phyloP scores from a whole-genome alignment of 2,329 filamentous ascomycete species.

The Mycosphaerella arachidis region DNA sequence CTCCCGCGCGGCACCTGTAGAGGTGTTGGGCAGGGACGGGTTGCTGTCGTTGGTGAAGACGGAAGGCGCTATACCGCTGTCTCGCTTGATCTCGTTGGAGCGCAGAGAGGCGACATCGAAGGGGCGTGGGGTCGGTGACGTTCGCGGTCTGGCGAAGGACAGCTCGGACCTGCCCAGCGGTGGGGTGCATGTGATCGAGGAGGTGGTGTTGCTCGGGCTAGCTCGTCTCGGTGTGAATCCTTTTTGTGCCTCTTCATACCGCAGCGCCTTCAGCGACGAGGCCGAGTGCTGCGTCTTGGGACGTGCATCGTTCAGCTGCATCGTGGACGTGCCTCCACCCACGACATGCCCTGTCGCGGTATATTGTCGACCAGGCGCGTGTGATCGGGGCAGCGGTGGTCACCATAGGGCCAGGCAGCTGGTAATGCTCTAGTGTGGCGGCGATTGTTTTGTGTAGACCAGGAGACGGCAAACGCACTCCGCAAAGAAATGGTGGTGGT shows the following conservation, averaged over 20 bases:
- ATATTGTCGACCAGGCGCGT: background rate
- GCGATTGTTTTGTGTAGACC: background rate
- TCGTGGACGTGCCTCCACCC: background rate
- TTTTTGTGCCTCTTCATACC: conserved; percentile 9
- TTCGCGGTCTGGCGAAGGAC: conserved; percentile 5
- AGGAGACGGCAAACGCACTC: background rate
- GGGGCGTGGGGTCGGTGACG: conserved; percentile 2
- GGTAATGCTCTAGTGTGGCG: background rate
- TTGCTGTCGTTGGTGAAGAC: conserved; percentile 21
- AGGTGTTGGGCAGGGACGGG: conserved; percentile 2
- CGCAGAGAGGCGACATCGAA: conserved; percentile 4
- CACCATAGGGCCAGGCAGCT: conserved; percentile 1
- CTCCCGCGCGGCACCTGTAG: conserved; percentile 29
- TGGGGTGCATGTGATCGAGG: background rate
- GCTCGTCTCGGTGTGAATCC: conserved; percentile 6
- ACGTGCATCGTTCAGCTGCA: background rate
- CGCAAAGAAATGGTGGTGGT: background rate
- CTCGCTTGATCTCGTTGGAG: conserved; percentile 30
- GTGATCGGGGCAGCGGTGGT: background rate
- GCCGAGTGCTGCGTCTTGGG: background rate
- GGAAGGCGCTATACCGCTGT: conserved; percentile 32
- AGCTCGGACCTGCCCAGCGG: background rate
- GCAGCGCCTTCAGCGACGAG: conserved; percentile 1
- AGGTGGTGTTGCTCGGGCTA: background rate
- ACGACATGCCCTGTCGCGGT: background rate